These are phyloP conservation scores for Diacronema lutheri DNA, from an alignment of 78 protist species.

Conservation along the genomic window DNA sequence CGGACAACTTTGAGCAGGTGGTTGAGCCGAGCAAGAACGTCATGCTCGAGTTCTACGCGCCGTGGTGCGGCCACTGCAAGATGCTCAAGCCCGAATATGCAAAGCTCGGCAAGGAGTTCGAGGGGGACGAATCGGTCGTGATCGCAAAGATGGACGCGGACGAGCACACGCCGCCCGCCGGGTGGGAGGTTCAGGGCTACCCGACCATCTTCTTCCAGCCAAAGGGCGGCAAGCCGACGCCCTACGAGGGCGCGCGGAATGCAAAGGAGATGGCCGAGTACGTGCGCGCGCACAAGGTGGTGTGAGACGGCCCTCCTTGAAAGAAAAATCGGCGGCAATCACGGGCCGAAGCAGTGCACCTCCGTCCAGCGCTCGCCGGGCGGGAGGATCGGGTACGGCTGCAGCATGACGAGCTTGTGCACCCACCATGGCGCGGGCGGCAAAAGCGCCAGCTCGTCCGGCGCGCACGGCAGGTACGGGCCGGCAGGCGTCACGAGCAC, in stretches of 20 bases:
- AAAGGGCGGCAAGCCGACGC: conserved; percentile 9
- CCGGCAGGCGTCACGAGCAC: no score
- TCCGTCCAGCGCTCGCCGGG: no score
- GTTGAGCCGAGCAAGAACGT: conserved; percentile 30
- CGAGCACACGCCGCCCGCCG: not conserved
- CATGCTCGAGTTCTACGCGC: conserved; percentile 60
- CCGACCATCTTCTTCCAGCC: conserved; percentile 25
- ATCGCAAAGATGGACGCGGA: conserved; percentile 28
- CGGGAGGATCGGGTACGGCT: no score
- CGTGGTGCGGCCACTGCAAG: conserved; percentile 53
- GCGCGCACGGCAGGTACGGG: no score
- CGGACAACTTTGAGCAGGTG: conserved; percentile 29
- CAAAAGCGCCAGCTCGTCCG: no score
- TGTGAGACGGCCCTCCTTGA: no score
- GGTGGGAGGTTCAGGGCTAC: conserved; percentile 25
- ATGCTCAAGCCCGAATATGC: conserved; percentile 6
- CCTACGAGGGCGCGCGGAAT: conserved; percentile 31
- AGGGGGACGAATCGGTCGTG: not conserved
- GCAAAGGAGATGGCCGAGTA: not conserved
- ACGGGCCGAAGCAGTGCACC: no score
- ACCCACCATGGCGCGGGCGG: no score
- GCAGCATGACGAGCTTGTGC: no score
- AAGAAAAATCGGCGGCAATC: no score
- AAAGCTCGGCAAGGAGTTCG: not conserved
- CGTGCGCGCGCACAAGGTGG: no score